A percentile compares a stretch with the other conserved stretches of the same genome.
Evolutionary conservation across 352 stramenopile genomes (phyloP).

Genomic region (Phytopythium delawarense): DNA sequence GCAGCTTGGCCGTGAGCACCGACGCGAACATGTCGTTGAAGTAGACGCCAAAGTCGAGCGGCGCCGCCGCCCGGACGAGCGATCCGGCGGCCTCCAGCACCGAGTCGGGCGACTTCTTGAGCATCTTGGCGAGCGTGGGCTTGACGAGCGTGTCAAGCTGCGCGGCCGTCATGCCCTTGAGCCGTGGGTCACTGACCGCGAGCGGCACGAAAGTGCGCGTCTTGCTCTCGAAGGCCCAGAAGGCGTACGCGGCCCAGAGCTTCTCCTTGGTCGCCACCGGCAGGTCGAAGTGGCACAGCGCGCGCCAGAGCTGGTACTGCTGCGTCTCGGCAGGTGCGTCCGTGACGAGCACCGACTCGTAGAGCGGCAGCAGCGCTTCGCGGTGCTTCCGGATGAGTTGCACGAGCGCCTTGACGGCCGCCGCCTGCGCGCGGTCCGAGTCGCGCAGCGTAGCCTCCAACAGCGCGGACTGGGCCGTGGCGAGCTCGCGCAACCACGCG

Average conservation of each 20-base stretch:
- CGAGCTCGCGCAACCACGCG: slow-evolving; percentile 45
- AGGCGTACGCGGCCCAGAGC: slow-evolving; percentile 53
- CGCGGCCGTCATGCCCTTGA: slow-evolving; percentile 44
- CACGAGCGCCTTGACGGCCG: slow-evolving; percentile 38
- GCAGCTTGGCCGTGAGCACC: slow-evolving; percentile 70
- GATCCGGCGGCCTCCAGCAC: slow-evolving; percentile 55
- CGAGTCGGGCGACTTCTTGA: slow-evolving; percentile 82
- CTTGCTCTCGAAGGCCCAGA: slow-evolving; percentile 82
- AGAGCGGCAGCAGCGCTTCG: slow-evolving; percentile 31
- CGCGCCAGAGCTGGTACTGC: slow-evolving; percentile 63
- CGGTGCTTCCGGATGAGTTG: slow-evolving; percentile 42
- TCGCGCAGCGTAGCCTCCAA: slow-evolving; percentile 58
- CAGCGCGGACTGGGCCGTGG: slow-evolving; percentile 40
- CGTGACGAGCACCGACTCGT: slow-evolving; percentile 24
- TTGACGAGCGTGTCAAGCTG: slow-evolving; percentile 68
- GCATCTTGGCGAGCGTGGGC: slow-evolving; percentile 61
- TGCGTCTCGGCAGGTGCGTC: slow-evolving; percentile 24
- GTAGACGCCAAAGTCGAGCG: slow-evolving; percentile 68
- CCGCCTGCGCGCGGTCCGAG: slow-evolving; percentile 31
- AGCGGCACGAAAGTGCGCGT: slow-evolving; percentile 38
- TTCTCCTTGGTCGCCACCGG: slow-evolving; percentile 28
- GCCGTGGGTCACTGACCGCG: slow-evolving; percentile 32
- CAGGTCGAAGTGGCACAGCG: slow-evolving; percentile 34
- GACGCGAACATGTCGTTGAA: slow-evolving; percentile 58
- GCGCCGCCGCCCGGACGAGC: slow-evolving; percentile 38